Conservation (phyloP, 2,329 filamentous ascomycete genomes). For the Ilyonectria destructans region DNA sequence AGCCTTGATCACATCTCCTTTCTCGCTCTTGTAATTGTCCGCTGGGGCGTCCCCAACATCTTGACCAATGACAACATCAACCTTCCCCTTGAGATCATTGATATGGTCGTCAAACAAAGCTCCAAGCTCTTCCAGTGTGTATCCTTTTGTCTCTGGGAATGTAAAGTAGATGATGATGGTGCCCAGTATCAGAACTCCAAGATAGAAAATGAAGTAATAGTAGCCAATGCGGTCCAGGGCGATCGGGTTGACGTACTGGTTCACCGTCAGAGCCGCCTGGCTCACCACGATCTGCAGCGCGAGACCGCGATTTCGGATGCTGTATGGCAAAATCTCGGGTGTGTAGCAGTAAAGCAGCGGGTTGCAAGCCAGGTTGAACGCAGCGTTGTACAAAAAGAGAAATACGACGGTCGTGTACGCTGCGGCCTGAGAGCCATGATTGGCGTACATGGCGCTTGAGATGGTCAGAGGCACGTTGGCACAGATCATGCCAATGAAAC, state of each 20-base stretch:
- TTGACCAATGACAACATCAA: too few relatives aligned
- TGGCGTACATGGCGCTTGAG: slow-evolving; percentile 14
- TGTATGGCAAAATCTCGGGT: slow-evolving; percentile 11
- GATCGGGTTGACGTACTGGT: slow-evolving; percentile 23
- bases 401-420: slow-evolving; percentile 12
- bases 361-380: slow-evolving; percentile 6
- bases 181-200: not conserved
- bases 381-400: slow-evolving; percentile 16
- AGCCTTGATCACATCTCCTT: too few relatives aligned
- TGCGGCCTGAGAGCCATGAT: not conserved
- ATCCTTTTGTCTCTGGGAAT: slow-evolving; percentile 21
- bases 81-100: too few relatives aligned
- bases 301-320: slow-evolving; percentile 5
- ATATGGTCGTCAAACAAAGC: slow-evolving; percentile 3
- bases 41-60: too few relatives aligned
- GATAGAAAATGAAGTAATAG: slow-evolving; percentile 12
- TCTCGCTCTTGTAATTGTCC: too few relatives aligned
- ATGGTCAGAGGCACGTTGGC: slow-evolving; percentile 11
- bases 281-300: not conserved
- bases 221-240: slow-evolving; percentile 14
- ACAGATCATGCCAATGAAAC: slow-evolving; percentile 29
- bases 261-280: slow-evolving; percentile 8
- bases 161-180: not conserved
- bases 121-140: slow-evolving; percentile 12
- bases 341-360: slow-evolving; percentile 19